A percentile compares a stretch with the other conserved stretches of the same genome.
These are phyloP conservation scores for Wickerhamiella brachini DNA, from an alignment of 805 yeast genomes.

Conservation along the genomic window DNA sequence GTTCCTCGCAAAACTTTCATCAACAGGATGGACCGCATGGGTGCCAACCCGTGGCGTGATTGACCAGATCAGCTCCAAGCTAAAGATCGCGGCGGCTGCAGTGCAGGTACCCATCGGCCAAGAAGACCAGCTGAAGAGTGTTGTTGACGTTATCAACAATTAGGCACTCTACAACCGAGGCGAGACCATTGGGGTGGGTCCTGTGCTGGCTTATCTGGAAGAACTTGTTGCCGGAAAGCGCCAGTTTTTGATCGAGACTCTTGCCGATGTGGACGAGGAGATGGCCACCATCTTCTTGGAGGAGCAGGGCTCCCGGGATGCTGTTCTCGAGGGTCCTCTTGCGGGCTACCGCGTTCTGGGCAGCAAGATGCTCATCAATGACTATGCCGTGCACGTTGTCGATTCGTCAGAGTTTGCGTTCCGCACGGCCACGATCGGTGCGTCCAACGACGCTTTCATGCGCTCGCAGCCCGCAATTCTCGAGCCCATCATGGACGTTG, in stretches of 20 bases:
- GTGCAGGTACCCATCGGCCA: constrained; percentile 96
- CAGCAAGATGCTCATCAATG: constrained; percentile 83
- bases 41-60: constrained; percentile 90
- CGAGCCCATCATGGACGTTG: constrained; percentile 93
- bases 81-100: constrained; percentile 92
- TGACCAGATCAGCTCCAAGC: constrained; percentile 75
- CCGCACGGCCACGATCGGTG: constrained; percentile 81
- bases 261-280: constrained; percentile 97
- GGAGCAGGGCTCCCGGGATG: constrained; percentile 89
- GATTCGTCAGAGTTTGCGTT: constrained; percentile 95
- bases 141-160: constrained; percentile 79
- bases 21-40: constrained; percentile 99
- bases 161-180: constrained; percentile 72
- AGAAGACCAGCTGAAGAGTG: constrained; percentile 74
- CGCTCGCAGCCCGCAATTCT: constrained; percentile 73
- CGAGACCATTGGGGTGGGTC: constrained; percentile 50
- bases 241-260: constrained; percentile 69
- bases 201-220: constrained; percentile 64
- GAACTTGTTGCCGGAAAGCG: constrained; percentile 87
- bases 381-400: constrained; percentile 94
- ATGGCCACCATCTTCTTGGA: constrained; percentile 87
- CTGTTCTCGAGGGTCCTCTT: constrained; percentile 90
- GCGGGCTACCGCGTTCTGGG: constrained; percentile 91
- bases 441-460: constrained; percentile 83
- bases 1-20: constrained; percentile 94